A percentile compares a stretch with the other conserved stretches of the same genome.
These are phyloP conservation scores for Maudiozyma barnettii DNA, from an alignment of 805 yeast species.

Conservation along the genomic window DNA sequence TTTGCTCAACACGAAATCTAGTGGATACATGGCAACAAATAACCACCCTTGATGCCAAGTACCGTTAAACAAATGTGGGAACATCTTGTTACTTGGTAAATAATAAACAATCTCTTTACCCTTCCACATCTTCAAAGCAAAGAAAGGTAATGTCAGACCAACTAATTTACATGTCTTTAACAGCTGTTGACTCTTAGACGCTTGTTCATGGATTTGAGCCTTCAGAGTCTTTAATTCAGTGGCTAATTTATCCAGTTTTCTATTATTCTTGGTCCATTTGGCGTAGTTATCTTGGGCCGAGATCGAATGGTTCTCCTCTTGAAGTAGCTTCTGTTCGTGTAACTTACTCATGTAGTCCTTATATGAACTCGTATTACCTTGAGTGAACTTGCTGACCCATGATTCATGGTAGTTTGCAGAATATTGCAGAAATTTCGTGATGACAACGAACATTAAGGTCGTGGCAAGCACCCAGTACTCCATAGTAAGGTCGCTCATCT, in stretches of 20 bases:
- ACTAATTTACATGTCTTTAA: slow-evolving; percentile 16
- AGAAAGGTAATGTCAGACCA: slow-evolving; percentile 26
- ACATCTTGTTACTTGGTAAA: slow-evolving; percentile 20
- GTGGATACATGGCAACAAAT: slow-evolving; percentile 20
- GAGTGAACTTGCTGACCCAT: slow-evolving; percentile 10
- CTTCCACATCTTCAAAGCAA: slow-evolving; percentile 24
- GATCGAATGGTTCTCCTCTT: slow-evolving; percentile 47
- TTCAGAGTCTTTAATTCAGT: slow-evolving; percentile 40
- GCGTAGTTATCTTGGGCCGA: slow-evolving; percentile 94
- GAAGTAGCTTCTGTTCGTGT: slow-evolving; percentile 37
- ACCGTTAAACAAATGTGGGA: slow-evolving; percentile 25
- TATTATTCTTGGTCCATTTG: slow-evolving; percentile 85
- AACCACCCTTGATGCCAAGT: slow-evolving; percentile 28
- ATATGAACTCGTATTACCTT: slow-evolving; percentile 18
- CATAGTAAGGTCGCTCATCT: neutral
- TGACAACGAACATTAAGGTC: slow-evolving; percentile 13
- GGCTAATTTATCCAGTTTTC: slow-evolving; percentile 52
- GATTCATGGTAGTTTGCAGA: slow-evolving; percentile 14
- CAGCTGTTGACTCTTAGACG: slow-evolving; percentile 4
- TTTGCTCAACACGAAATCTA: slow-evolving; percentile 7
- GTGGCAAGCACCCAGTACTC: slow-evolving; percentile 14
- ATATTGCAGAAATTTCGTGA: slow-evolving; percentile 19
- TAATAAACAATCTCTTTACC: slow-evolving; percentile 26
- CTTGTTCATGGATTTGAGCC: slow-evolving; percentile 26
- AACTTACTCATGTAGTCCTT: slow-evolving; percentile 28